These are phyloP conservation scores for Furcasterigmium furcatum DNA, from an alignment of 2,329 filamentous ascomycete species.

Conservation along the genomic window DNA sequence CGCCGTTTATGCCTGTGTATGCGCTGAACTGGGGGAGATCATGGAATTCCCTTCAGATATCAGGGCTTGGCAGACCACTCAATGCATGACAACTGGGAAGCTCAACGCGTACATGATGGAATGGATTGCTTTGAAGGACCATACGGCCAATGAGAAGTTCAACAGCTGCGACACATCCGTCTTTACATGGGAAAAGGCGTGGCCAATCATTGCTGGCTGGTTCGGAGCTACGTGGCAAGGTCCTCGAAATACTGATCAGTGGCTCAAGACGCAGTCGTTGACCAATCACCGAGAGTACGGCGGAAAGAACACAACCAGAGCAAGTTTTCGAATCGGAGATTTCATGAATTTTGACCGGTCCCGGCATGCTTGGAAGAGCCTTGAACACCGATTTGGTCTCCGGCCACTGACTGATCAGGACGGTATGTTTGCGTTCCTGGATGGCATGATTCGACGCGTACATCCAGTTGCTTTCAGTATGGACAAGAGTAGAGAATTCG, in stretches of 20 bases:
- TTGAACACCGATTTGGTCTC: too few species aligned
- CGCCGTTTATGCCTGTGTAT: conserved; percentile 2
- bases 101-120: conserved; percentile 5
- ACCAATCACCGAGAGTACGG: too few species aligned
- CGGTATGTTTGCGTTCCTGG: too few species aligned
- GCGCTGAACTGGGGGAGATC: not conserved
- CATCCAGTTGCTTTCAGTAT: too few species aligned
- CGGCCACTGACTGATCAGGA: too few species aligned
- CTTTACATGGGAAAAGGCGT: conserved; percentile 1
- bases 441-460: too few species aligned
- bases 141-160: conserved; percentile 3
- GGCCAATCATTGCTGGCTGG: conserved; percentile 1
- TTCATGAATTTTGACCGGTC: too few species aligned
- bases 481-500: too few species aligned
- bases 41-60: conserved; percentile 5
- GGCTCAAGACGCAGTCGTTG: too few species aligned
- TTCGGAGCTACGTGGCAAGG: not conserved
- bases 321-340: not conserved
- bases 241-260: too few species aligned
- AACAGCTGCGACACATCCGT: conserved; percentile 3
- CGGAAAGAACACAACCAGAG: not conserved
- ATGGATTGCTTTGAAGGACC: not conserved
- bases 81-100: not conserved
- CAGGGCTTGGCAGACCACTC: conserved; percentile 4
- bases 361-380: too few species aligned